Evolutionary conservation across 495 filamentous ascomycete genomes (phyloP).

Genomic region (Podospora fimiseda): DNA sequence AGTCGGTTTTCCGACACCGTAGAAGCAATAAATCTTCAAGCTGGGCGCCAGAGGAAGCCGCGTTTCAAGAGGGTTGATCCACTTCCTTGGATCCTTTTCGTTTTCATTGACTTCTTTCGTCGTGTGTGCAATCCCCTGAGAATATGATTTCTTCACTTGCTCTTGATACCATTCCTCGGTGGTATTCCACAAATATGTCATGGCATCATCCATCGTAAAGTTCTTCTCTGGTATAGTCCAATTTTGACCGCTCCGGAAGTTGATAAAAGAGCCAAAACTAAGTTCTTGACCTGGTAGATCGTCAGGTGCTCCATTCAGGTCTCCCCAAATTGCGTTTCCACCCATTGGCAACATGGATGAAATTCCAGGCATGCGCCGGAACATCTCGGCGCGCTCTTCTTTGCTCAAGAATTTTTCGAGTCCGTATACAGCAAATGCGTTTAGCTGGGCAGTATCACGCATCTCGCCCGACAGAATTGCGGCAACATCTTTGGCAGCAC

Average conservation of each 20-base stretch:
- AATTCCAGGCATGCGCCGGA: conserved; percentile 94
- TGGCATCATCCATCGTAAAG: conserved; percentile 68
- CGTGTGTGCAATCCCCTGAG: conserved; percentile 81
- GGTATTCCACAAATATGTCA: conserved; percentile 69
- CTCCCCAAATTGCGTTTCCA: conserved; percentile 90
- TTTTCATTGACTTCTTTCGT: conserved; percentile 77
- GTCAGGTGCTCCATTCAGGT: conserved; percentile 82
- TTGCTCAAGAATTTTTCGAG: conserved; percentile 91
- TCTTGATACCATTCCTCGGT: conserved; percentile 81
- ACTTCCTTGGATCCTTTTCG: conserved; percentile 72
- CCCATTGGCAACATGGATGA: conserved; percentile 97
- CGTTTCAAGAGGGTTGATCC: conserved; percentile 92
- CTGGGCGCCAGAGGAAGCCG: conserved; percentile 81
- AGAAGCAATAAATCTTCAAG: conserved; percentile 97
- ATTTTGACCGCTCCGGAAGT: conserved; percentile 62
- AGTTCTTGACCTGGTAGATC: conserved; percentile 65
- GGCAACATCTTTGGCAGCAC: conserved; percentile 84
- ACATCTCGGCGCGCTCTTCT: conserved; percentile 85
- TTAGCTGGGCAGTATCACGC: conserved; percentile 95
- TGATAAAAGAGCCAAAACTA: conserved; percentile 76
- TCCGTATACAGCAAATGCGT: conserved; percentile 95
- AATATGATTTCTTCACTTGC: conserved; percentile 67
- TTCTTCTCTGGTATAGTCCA: conserved; percentile 57
- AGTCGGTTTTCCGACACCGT: conserved; percentile 85
- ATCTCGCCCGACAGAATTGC: conserved; percentile 94